Conservation (phyloP, 495 filamentous ascomycete genomes). For the Evansstolkia leycettana region DNA sequence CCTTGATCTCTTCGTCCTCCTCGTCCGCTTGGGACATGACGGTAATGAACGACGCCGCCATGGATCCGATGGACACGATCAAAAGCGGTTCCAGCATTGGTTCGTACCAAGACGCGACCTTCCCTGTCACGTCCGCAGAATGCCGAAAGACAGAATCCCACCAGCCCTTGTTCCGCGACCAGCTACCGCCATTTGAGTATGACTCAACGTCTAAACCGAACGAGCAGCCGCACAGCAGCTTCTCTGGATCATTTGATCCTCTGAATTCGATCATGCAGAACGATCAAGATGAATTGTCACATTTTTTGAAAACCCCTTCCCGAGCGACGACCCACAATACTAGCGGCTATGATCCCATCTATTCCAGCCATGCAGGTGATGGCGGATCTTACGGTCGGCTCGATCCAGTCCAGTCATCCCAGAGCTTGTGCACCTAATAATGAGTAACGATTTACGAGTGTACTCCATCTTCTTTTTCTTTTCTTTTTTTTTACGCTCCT, state of each 20-base stretch:
- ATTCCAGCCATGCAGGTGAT: slow-evolving; percentile 12
- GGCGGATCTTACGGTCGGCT: slow-evolving; percentile 17
- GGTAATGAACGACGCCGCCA: slow-evolving; percentile 23
- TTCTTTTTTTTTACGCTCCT: slow-evolving; percentile 3
- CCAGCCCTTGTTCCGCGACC: slow-evolving; percentile 4
- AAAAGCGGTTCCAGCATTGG: slow-evolving; percentile 22
- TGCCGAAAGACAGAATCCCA: slow-evolving; percentile 13
- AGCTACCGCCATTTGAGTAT: slow-evolving; percentile 14
- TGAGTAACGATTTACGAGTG: no score
- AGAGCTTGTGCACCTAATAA: slow-evolving; percentile 25
- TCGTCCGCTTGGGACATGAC: slow-evolving; percentile 29
- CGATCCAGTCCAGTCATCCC: slow-evolving; percentile 17
- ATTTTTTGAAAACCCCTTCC: slow-evolving; percentile 13
- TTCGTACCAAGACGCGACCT: slow-evolving; percentile 23
- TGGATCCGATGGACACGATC: slow-evolving; percentile 30
- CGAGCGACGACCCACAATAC: slow-evolving; percentile 9
- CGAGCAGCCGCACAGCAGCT: slow-evolving; percentile 8
- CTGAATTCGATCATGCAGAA: slow-evolving; percentile 15
- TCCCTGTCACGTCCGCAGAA: slow-evolving; percentile 9
- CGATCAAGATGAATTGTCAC: slow-evolving; percentile 11
- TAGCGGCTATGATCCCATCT: slow-evolving; percentile 24
- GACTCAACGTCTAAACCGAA: slow-evolving; percentile 9
- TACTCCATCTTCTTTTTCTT: slow-evolving; percentile 3
- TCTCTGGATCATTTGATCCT: slow-evolving; percentile 13
- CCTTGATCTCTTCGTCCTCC: slow-evolving; percentile 31